phyloP scores from a whole-genome alignment of 345 rosid species.

The Lenwebbia sp. region DNA sequence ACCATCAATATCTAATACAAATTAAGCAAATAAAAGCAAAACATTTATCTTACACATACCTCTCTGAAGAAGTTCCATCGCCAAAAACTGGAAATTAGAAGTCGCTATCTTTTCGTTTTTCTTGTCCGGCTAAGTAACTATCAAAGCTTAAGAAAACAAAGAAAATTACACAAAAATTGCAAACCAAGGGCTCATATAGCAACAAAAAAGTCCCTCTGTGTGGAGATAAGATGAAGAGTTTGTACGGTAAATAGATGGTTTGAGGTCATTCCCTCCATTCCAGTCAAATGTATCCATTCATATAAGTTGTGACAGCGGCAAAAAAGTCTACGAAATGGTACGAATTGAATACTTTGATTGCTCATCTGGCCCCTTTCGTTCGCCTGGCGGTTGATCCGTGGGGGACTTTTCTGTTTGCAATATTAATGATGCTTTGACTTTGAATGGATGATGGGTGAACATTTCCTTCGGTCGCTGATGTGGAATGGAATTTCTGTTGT shows the following conservation, averaged over 20 bases:
- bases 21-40: not conserved
- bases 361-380: not conserved
- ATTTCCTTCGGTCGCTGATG: too few species aligned
- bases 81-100: too few species aligned
- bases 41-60: not conserved
- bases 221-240: not conserved
- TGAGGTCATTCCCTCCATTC: not conserved
- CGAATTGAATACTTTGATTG: not conserved
- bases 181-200: too few species aligned
- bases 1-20: not conserved
- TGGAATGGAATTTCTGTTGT: too few species aligned
- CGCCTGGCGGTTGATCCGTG: not conserved
- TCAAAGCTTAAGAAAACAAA: too few species aligned
- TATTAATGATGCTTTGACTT: too few species aligned
- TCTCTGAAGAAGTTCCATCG: too few species aligned
- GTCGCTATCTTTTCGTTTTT: too few species aligned
- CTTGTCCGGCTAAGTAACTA: too few species aligned
- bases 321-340: not conserved
- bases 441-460: too few species aligned
- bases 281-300: not conserved
- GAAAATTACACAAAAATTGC: too few species aligned
- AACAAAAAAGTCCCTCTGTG: not conserved
- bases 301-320: not conserved
- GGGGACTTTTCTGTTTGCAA: too few species aligned
- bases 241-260: not conserved